Evolutionary conservation across 1,284 basidiomycete species (phyloP), one percentile per base, ranked within the genome.

Genomic region (Apiotrichum veenhuisii): DNA sequence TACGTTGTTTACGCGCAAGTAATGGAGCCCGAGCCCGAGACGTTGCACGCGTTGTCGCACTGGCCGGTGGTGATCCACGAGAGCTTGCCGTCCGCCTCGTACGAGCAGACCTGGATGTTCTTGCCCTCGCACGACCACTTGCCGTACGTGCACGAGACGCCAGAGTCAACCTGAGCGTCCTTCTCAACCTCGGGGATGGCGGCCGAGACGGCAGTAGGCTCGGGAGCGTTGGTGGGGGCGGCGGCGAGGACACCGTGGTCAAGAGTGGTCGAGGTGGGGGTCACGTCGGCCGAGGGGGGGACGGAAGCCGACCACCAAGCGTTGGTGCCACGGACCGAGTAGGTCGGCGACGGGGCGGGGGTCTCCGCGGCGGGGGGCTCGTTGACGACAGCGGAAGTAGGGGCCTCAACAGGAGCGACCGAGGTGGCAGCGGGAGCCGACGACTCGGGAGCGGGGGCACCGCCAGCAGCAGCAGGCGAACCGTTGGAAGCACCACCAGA

Each of bases 91-190:
- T 40, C 41, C 20, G 59, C 30, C 36, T 48, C 50, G 49, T 62
- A 63, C 52, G 63, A 66, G 62, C 69, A 71, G 17, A 71, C 62
- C 54, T 68, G 58, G 49, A 71, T 51, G 15, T 20, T 20, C 1
- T 60, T 52, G 26, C 63, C 65, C 40, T 54, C 40, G 52, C 69
- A 71, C 41, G 63, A 62, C 69, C 69, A 71, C 27, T 57, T 57
- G 48, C 69, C 69, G 56, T 50, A 71, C 7, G 45, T 51, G 58
- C 69, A 71, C 63, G 63, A 63, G 9, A 48, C 49, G 26, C 64
- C 66, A 50, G 54, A 63, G 0, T 43, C 52, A 42, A 59, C 66
- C 17, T 33, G 17, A 20, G 23, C 36, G 26, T 14, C 23, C 33
- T n/a, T 30, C 20, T 46, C 49, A 11, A 20, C 40, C 15, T 18